A percentile compares a stretch with the other conserved stretches of the same genome.
Evolutionary conservation across 495 filamentous ascomycete species (phyloP).

Genomic region (Baudoinia panamericana): DNA sequence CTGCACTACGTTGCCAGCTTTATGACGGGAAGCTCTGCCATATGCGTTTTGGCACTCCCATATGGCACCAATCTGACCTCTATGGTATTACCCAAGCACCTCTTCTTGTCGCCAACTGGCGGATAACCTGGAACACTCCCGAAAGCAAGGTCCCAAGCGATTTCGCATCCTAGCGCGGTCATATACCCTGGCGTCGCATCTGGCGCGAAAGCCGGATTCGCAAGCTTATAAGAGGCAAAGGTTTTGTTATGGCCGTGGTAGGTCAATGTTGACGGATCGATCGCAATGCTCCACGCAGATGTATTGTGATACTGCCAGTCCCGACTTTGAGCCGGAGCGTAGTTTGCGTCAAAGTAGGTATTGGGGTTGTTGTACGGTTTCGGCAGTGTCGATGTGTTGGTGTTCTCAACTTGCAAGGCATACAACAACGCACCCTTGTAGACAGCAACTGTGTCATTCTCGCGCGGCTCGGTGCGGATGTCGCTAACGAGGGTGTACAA

Average conservation of each 20-base stretch:
- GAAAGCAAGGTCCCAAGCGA: constrained; percentile 38
- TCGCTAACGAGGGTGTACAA: constrained; percentile 22
- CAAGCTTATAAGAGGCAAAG: constrained; percentile 20
- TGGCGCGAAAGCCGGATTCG: constrained; percentile 38
- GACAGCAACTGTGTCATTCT: constrained; percentile 42
- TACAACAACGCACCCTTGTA: constrained; percentile 44
- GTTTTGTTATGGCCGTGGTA: constrained; percentile 21
- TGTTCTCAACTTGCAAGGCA: constrained; percentile 35
- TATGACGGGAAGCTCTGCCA: constrained; percentile 40
- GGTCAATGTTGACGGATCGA: constrained; percentile 34
- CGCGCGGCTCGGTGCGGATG: constrained; percentile 28
- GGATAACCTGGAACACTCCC: constrained; percentile 36
- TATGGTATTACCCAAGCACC: constrained; percentile 31
- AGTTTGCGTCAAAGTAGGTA: constrained; percentile 15
- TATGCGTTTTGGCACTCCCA: constrained; percentile 45
- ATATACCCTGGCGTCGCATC: constrained; percentile 38
- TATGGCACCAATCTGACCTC: constrained; percentile 41
- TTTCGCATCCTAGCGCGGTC: constrained; percentile 39
- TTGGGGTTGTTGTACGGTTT: constrained; percentile 18
- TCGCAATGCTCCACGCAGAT: constrained; percentile 37
- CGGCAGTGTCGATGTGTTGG: constrained; percentile 20
- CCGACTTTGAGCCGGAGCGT: constrained; percentile 26
- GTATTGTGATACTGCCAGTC: constrained; percentile 31
- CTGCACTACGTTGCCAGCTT: no score
- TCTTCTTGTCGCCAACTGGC: constrained; percentile 27